These are phyloP conservation scores for Ogataea populi-albae DNA, from an alignment of 805 yeast species.

Conservation along the genomic window DNA sequence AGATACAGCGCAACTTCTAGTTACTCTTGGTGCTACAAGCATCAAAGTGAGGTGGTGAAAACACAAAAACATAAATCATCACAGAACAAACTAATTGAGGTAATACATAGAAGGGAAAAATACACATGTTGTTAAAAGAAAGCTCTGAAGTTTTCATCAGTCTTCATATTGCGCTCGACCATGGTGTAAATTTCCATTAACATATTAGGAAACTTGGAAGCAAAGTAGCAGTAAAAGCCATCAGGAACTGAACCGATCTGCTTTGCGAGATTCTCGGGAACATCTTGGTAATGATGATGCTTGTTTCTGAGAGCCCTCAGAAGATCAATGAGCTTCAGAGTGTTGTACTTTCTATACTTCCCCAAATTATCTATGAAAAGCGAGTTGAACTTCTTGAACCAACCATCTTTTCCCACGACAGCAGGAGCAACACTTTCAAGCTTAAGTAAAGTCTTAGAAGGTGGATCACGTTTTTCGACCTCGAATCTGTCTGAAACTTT, in stretches of 20 bases:
- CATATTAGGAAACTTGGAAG: conserved; percentile 69
- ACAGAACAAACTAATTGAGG: no score
- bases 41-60: no score
- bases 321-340: conserved; percentile 76
- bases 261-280: conserved; percentile 62
- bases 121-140: conserved; percentile 40
- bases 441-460: conserved; percentile 53
- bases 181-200: conserved; percentile 71
- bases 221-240: conserved; percentile 80
- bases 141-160: conserved; percentile 57
- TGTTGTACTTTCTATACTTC: conserved; percentile 83
- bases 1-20: no score
- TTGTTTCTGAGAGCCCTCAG: conserved; percentile 89
- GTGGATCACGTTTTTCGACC: conserved; percentile 78
- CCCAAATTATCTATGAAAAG: conserved; percentile 80
- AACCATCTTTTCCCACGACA: conserved; percentile 62
- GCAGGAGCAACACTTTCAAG: conserved; percentile 67
- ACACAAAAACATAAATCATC: no score
- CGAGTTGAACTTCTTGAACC: conserved; percentile 75
- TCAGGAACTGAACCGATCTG: conserved; percentile 79
- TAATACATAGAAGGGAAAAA: no score
- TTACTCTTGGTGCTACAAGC: no score
- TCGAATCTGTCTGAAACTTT: conserved; percentile 92
- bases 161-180: conserved; percentile 52
- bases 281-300: conserved; percentile 89